Evolutionary conservation across 1,284 basidiomycete species (phyloP).

Genomic region (Fereydounia khargensis): DNA sequence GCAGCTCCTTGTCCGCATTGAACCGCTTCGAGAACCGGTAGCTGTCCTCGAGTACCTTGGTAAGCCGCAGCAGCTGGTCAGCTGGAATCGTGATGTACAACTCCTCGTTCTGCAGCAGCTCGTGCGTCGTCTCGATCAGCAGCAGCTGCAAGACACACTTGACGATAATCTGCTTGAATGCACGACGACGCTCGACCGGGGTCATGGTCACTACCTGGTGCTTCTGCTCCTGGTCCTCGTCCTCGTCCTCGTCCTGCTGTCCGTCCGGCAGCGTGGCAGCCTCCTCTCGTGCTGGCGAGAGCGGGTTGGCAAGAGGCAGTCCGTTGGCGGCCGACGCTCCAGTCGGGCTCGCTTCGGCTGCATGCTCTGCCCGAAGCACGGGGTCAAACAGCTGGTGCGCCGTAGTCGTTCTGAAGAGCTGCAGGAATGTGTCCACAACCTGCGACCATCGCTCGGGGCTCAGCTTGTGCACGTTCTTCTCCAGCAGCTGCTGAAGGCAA

Average conservation of each 20-base stretch:
- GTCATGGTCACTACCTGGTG: slow-evolving; percentile 52
- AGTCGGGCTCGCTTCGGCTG: slow-evolving; percentile 11
- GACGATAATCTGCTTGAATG: slow-evolving; percentile 99
- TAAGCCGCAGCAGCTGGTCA: slow-evolving; percentile 83
- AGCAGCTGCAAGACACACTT: slow-evolving; percentile 98
- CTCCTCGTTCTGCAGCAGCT: slow-evolving; percentile 69
- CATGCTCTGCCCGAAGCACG: slow-evolving; percentile 70
- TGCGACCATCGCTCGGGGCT: slow-evolving; percentile 83
- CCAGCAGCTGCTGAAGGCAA: slow-evolving; percentile 91
- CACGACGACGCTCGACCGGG: slow-evolving; percentile 74
- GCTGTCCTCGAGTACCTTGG: slow-evolving; percentile 90
- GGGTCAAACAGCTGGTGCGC: slow-evolving; percentile 93
- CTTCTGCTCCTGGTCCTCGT: too few species aligned
- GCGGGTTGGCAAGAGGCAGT: slow-evolving; percentile 8
- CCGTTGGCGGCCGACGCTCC: slow-evolving; percentile 1
- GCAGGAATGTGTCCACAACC: slow-evolving; percentile 88
- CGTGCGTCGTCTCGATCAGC: slow-evolving; percentile 95
- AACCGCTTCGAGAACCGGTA: slow-evolving; percentile 96
- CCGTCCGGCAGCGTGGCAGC: too few species aligned
- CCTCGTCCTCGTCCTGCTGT: too few species aligned
- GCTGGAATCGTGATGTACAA: slow-evolving; percentile 94
- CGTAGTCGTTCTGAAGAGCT: slow-evolving; percentile 93
- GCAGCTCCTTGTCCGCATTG: slow-evolving; percentile 96
- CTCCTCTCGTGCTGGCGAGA: slow-evolving; percentile 25
- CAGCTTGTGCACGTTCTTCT: slow-evolving; percentile 88